Conservation (phyloP, 192 early-diverging fungal genomes). For the Podila epigama region DNA sequence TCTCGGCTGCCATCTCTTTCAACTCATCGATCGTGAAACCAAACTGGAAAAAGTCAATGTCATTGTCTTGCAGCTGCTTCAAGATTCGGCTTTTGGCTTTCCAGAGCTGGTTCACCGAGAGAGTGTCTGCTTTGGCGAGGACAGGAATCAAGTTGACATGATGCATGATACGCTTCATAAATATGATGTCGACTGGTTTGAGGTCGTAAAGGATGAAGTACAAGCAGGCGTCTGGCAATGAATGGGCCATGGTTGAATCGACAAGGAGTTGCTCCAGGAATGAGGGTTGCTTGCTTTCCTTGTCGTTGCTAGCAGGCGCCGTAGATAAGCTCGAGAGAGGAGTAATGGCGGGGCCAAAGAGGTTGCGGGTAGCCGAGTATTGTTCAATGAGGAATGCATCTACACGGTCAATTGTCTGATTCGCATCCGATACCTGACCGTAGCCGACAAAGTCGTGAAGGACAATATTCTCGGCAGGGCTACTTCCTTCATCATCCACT, state of each 20-base stretch:
- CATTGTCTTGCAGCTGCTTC: constrained; percentile 40
- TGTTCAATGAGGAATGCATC: constrained; percentile 36
- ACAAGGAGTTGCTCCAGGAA: constrained; percentile 41
- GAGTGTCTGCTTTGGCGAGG: constrained; percentile 92
- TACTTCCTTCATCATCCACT: too few relatives aligned
- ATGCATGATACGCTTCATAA: constrained; percentile 93
- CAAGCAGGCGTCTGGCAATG: constrained; percentile 39
- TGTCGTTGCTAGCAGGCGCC: constrained; percentile 3
- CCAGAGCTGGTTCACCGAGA: constrained; percentile 84
- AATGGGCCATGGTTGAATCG: constrained; percentile 40
- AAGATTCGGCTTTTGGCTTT: constrained; percentile 84
- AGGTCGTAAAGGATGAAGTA: constrained; percentile 56
- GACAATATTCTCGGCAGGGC: constrained; percentile 36
- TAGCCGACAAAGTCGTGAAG: constrained; percentile 48
- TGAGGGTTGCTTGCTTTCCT: constrained; percentile 1
- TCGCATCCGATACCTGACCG: constrained; percentile 32
- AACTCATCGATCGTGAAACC: constrained; percentile 29
- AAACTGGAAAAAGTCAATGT: constrained; percentile 43
- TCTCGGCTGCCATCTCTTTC: constrained; percentile 35
- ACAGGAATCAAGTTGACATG: constrained; percentile 96
- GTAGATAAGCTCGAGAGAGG: constrained; percentile 21
- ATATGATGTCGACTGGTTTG: constrained; percentile 88
- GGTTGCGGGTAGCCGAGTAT: constrained; percentile 21
- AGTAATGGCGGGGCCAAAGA: constrained; percentile 31
- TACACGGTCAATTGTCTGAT: constrained; percentile 30